Evolutionary conservation across 805 yeast species (phyloP), one percentile per base, ranked within the genome.

Genomic region (Barnettozyma botsteinii): DNA sequence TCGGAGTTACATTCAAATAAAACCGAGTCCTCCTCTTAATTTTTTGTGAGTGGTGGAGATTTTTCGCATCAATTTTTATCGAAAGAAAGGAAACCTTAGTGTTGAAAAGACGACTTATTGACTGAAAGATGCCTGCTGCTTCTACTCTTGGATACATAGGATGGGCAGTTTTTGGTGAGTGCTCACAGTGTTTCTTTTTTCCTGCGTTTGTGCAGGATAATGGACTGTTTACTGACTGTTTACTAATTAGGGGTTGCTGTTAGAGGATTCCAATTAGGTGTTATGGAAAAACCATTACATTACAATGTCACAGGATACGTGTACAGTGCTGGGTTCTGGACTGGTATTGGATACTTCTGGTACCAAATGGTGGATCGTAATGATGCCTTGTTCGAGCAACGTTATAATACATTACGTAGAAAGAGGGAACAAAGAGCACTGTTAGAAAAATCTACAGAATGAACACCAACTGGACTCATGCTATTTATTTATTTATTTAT

Each of bases 191-290:
- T 12, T 27, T 18, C 15, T 26, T 4, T 27, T 13, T 24, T 4
- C 26, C 13, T 19, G 13, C n/a, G n/a, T n/a, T n/a, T n/a, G n/a
- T n/a, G n/a, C n/a, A n/a, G n/a, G n/a, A n/a, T n/a, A n/a, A n/a
- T n/a, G n/a, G n/a, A n/a, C n/a, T n/a, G n/a, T n/a, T n/a, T n/a
- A n/a, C n/a, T n/a, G n/a, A n/a, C n/a, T n/a, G n/a, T n/a, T n/a
- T n/a, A n/a, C n/a, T n/a, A n/a, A n/a, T 17, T 11, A 64, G 72
- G 73, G 34, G 61, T 63, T 24, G 53, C 60, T 27, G 70, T 64
- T 11, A 67, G 75, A 59, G 69, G 67, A 4, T 64, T 64, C 48
- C 75, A 70, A 51, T 44, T 65, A 42, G 74, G 73, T 26, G 55
- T 70, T 23, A 58, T 67, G 49, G 64, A 67, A 46, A 64, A 62